phyloP scores from a whole-genome alignment of 2,329 filamentous ascomycete species.

The Colletotrichum truncatum region DNA sequence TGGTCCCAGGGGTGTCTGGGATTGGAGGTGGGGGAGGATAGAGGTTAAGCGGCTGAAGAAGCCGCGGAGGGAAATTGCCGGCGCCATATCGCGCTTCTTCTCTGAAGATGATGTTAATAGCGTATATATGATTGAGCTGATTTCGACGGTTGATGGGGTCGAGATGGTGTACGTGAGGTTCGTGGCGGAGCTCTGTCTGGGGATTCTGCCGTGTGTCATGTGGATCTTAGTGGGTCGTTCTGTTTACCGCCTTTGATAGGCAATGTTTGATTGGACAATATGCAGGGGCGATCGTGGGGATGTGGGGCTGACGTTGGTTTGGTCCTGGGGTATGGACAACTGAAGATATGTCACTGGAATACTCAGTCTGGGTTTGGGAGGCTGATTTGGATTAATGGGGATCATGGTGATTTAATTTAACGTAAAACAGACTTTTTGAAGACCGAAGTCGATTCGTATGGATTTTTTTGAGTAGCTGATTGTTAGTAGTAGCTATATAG shows the following conservation, averaged over 20 bases:
- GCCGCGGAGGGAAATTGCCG: slow-evolving; percentile 8
- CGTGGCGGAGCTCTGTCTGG: slow-evolving; percentile 13
- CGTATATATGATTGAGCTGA: too few relatives aligned
- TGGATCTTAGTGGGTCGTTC: background rate
- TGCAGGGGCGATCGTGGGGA: background rate
- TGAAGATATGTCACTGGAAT: too few relatives aligned
- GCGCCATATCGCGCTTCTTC: too few relatives aligned
- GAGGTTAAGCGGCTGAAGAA: background rate
- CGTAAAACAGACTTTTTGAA: too few relatives aligned
- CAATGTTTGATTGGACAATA: background rate
- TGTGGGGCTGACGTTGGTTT: background rate
- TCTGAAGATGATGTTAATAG: too few relatives aligned
- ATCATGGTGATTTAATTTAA: too few relatives aligned
- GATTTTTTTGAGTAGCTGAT: too few relatives aligned
- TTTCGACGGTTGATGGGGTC: too few relatives aligned
- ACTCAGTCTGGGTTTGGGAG: background rate
- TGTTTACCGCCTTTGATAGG: background rate
- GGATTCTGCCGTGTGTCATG: slow-evolving; percentile 19
- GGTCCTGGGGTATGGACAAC: background rate
- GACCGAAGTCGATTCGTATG: too few relatives aligned
- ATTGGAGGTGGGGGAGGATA: background rate
- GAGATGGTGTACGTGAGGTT: background rate
- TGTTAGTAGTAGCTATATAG: too few relatives aligned
- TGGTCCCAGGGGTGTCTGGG: slow-evolving; percentile 3
- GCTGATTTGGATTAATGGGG: background rate